phyloP scores from a whole-genome alignment of 2,329 filamentous ascomycete genomes.

The Alternaria novae-zelandiae region DNA sequence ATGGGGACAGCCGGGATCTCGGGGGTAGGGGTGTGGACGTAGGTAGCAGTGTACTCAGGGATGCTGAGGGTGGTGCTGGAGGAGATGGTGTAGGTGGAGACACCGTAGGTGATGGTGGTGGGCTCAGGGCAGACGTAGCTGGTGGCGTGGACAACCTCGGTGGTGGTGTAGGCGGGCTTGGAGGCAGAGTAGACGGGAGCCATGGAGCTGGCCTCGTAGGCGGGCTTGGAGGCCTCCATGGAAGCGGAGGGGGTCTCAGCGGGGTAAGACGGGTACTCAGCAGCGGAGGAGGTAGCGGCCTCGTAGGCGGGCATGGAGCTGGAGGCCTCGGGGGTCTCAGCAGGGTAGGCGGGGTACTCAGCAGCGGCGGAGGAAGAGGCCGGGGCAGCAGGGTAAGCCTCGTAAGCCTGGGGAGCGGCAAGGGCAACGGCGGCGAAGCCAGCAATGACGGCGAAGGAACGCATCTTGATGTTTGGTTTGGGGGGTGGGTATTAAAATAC shows the following conservation, averaged over 20 bases:
- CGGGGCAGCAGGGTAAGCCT: constrained; percentile 10
- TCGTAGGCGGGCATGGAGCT: constrained; percentile 6
- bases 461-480: constrained; percentile 46
- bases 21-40: constrained; percentile 24
- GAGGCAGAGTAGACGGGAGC: constrained; percentile 1
- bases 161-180: constrained; percentile 33
- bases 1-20: not conserved
- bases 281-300: not conserved
- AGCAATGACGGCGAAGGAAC: constrained; percentile 44
- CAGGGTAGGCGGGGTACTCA: constrained; percentile 12
- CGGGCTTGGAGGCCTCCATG: not conserved
- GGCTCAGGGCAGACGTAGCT: constrained; percentile 31
- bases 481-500: constrained; percentile 38
- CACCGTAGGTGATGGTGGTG: constrained; percentile 37
- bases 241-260: not conserved
- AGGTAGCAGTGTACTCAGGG: constrained; percentile 29
- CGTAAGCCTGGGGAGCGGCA: constrained; percentile 27
- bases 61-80: constrained; percentile 40
- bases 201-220: not conserved
- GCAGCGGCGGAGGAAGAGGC: not conserved
- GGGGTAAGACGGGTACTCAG: not conserved
- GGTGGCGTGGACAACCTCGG: constrained; percentile 31
- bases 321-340: not conserved
- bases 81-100: constrained; percentile 43
- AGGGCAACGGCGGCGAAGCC: constrained; percentile 38